These are phyloP conservation scores for Hanseniaspora hatyaiensis DNA, from an alignment of 805 yeast genomes.

Conservation along the genomic window DNA sequence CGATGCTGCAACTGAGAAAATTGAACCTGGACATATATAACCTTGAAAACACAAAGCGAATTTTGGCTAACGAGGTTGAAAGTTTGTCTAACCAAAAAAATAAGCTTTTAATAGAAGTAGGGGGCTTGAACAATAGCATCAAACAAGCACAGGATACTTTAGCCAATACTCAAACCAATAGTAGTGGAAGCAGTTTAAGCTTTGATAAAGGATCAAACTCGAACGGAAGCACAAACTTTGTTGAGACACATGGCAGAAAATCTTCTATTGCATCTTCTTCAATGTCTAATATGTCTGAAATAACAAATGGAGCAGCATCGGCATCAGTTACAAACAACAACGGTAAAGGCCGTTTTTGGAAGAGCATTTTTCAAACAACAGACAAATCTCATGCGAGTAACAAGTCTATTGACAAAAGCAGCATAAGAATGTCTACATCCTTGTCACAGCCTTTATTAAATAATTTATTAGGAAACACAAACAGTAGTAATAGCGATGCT, in stretches of 20 bases:
- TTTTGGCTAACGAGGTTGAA: constrained; percentile 40
- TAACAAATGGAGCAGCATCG: neutral
- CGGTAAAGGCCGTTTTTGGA: constrained; percentile 28
- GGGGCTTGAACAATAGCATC: constrained; percentile 23
- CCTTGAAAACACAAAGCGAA: constrained; percentile 35
- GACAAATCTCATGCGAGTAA: neutral
- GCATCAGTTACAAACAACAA: neutral
- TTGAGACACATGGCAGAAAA: constrained; percentile 18
- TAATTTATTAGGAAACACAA: neutral
- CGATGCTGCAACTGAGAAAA: constrained; percentile 32
- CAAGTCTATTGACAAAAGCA: constrained; percentile 5
- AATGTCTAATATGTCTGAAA: neutral
- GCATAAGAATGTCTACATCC: constrained; percentile 4
- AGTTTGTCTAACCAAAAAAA: constrained; percentile 39
- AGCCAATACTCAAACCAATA: too few species aligned
- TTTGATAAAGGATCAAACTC: too few species aligned
- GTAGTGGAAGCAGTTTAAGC: too few species aligned
- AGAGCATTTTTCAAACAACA: constrained; percentile 22
- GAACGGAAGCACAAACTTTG: neutral
- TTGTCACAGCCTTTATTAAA: constrained; percentile 6
- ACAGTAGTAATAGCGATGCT: too few species aligned
- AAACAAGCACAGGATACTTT: constrained; percentile 20
- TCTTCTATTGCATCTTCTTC: constrained; percentile 5
- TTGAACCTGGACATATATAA: constrained; percentile 34
- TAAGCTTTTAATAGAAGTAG: constrained; percentile 38